Evolutionary conservation across 306 rosid species (phyloP), one percentile per base, ranked within the genome.

Genomic region (Fragaria vesca): DNA sequence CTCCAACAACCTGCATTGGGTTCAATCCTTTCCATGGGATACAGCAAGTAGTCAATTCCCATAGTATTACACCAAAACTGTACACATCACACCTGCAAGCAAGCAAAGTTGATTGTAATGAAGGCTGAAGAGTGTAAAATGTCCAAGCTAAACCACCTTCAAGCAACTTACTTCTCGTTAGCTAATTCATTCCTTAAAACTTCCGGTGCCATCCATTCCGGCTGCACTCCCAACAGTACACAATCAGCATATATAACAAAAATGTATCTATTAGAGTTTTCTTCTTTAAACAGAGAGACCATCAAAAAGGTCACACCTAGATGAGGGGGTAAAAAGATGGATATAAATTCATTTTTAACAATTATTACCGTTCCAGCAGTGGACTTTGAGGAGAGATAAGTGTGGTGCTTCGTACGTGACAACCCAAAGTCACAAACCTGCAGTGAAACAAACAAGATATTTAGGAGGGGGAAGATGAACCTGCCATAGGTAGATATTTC

Each of bases 1-100:
- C 99, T 85, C 99, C 99, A 71, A 96, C 99, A 78, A 96, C 99
- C 90, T 96, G 99, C 99, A 96, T 96, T 46, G 99, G 99, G 86
- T 96, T 96, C 94, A 96, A 85, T 62, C 99, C 98, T 74, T 86
- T 88, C 99, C 99, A 96, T 36, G 99, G 99, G 81, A 96, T 83
- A 61, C 62, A 76, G 66, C 83, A 73, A 45, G 97, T 93, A 55
- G 89, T 74, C 86, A 96, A 83, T 85, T 96, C 99, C 99, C 99
- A 96, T 79, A 96, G 82, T 81, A 96, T 96, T 81, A 96, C 97
- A 46, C 99, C 99, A 82, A 96, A 96, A 81, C 99, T 96, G 82
- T 96, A 96, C 66, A 96, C 96, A 83, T 96, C 99, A 82, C 99
- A 96, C 92, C 99, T 96, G 96, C 91, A 88, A 62, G 58, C 57